Percentiles rank a stretch among this genome's conserved stretches.
phyloP scores from a whole-genome alignment of 2,329 filamentous ascomycete genomes.

The Alternaria brassicicola region DNA sequence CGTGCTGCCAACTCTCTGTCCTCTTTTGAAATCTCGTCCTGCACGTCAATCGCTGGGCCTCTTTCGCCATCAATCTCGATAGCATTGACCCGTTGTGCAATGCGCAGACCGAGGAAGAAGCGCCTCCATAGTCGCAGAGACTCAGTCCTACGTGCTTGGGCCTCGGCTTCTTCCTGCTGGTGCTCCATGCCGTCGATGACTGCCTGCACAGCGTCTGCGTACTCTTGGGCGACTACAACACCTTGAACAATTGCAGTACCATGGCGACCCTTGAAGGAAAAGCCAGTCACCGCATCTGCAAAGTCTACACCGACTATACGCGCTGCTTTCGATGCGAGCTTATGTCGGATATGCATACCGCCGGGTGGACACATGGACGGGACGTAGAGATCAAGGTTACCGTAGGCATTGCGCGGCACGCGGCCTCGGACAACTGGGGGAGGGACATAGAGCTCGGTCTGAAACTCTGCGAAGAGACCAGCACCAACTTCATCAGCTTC shows the following conservation, averaged over 20 bases:
- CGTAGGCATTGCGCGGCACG: slow-evolving; percentile 68
- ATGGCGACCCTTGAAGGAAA: slow-evolving; percentile 82
- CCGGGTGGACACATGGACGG: slow-evolving; percentile 68
- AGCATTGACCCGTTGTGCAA: slow-evolving; percentile 73
- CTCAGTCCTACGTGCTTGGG: slow-evolving; percentile 58
- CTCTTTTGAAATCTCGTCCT: slow-evolving; percentile 39
- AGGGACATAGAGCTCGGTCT: slow-evolving; percentile 74
- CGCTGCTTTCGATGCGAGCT: slow-evolving; percentile 72
- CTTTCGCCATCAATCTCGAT: slow-evolving; percentile 47
- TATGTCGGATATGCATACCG: slow-evolving; percentile 62
- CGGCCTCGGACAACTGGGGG: slow-evolving; percentile 76
- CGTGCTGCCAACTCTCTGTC: slow-evolving; percentile 36
- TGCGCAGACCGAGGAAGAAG: slow-evolving; percentile 66
- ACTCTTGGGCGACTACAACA: slow-evolving; percentile 74
- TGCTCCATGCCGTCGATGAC: slow-evolving; percentile 72
- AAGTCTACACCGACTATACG: slow-evolving; percentile 80
- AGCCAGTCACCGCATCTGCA: slow-evolving; percentile 87
- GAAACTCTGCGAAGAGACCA: slow-evolving; percentile 64
- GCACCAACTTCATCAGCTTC: slow-evolving; percentile 54
- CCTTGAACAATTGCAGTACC: slow-evolving; percentile 85
- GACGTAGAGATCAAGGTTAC: slow-evolving; percentile 68
- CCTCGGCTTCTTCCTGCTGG: slow-evolving; percentile 67
- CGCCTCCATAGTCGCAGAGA: slow-evolving; percentile 65
- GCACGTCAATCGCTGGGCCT: slow-evolving; percentile 35
- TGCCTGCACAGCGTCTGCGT: slow-evolving; percentile 72